Percentiles rank a stretch among this genome's conserved stretches.
Conservation (phyloP, 257 asterid species). For the Capsicum rhomboideum region DNA sequence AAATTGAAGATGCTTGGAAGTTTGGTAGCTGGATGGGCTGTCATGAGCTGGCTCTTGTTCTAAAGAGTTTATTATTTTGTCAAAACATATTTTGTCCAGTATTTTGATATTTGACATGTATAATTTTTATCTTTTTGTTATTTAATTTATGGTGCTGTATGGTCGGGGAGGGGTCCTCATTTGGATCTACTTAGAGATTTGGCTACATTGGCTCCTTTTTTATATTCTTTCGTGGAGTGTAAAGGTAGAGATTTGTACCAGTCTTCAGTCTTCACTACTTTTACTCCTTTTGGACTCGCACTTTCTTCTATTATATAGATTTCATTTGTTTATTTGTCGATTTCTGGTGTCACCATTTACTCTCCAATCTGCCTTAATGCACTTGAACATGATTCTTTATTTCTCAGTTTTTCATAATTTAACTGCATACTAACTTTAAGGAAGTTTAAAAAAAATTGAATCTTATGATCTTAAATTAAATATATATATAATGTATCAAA, state of each 20-base stretch:
- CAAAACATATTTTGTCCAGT: constrained; percentile 9
- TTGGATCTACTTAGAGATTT: constrained; percentile 6
- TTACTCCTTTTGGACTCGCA: neutral
- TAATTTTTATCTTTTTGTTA: constrained; percentile 12
- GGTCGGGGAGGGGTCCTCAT: constrained; percentile 6
- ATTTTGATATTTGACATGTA: constrained; percentile 12
- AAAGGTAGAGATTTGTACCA: neutral
- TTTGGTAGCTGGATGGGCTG: constrained; percentile 44
- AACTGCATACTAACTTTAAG: no score
- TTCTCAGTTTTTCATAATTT: no score
- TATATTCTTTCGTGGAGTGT: constrained; percentile 24
- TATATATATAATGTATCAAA: no score
- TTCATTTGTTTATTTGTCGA: constrained; percentile 3
- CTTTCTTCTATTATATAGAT: neutral
- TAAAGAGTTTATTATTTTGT: neutral
- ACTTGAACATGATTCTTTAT: neutral
- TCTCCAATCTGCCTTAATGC: neutral
- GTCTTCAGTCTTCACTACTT: neutral
- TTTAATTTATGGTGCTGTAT: constrained; percentile 1
- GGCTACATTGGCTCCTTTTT: constrained; percentile 20
- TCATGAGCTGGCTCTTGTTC: constrained; percentile 47
- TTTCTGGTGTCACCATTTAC: neutral
- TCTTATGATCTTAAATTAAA: no score
- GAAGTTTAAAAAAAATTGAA: no score
- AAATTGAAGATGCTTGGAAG: constrained; percentile 48